Percentiles rank a stretch among this genome's conserved stretches.
These are phyloP conservation scores for Coemansia sp. DNA, from an alignment of 192 early-diverging fungal genomes.

Conservation along the genomic window DNA sequence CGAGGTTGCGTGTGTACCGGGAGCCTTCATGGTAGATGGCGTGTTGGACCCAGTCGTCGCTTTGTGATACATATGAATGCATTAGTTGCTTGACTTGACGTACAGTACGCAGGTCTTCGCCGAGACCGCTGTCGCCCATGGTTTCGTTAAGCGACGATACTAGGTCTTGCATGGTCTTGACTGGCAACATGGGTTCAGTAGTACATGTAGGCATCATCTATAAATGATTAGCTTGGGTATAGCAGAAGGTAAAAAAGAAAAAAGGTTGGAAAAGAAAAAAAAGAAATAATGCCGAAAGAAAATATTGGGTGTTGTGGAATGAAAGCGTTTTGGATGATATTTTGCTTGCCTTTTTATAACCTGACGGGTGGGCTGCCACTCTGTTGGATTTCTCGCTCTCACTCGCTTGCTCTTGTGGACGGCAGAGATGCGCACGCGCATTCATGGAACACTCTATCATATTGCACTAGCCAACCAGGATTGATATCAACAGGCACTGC, in stretches of 20 bases:
- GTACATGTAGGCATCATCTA: neutral
- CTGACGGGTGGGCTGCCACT: too few species aligned
- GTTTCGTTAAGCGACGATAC: constrained; percentile 31
- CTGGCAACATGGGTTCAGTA: neutral
- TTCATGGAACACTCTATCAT: neutral
- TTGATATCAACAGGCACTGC: neutral
- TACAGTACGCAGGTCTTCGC: constrained; percentile 30
- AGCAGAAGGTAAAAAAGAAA: too few species aligned
- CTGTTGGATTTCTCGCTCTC: too few species aligned
- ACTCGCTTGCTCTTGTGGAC: too few species aligned
- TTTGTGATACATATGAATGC: constrained; percentile 66
- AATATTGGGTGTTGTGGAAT: neutral
- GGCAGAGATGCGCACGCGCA: neutral
- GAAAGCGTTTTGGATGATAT: neutral
- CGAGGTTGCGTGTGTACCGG: constrained; percentile 83
- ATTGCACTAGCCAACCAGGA: neutral
- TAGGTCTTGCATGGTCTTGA: constrained; percentile 46
- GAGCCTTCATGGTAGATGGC: constrained; percentile 69
- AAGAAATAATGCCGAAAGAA: neutral
- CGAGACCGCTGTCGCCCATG: constrained; percentile 42
- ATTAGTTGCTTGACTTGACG: constrained; percentile 58
- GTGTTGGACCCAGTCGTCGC: constrained; percentile 75
- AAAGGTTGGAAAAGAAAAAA: neutral
- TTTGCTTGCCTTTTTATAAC: neutral
- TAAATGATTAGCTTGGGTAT: neutral